Evolutionary conservation across 129 eudicot genomes (phyloP).

Genomic region (Gnaphalium uliginosum): DNA sequence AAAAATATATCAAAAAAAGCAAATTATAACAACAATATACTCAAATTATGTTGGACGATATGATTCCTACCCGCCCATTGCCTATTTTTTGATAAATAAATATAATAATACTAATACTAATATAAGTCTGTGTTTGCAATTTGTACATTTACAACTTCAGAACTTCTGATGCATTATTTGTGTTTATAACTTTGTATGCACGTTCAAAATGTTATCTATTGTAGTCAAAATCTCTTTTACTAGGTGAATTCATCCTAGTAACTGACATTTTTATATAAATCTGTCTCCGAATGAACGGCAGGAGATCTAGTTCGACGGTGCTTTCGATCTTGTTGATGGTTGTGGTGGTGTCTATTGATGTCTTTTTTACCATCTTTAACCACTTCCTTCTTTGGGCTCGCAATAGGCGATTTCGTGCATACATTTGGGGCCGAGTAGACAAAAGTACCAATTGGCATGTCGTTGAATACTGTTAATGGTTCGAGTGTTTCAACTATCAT

Average conservation of each 20-base stretch:
- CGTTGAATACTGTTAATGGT: conserved; percentile 49
- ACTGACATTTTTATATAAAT: conserved; percentile 28
- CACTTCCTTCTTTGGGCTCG: conserved; percentile 23
- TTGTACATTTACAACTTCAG: conserved; percentile 28
- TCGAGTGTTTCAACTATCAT: conserved; percentile 53
- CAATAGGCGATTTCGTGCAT: conserved; percentile 17
- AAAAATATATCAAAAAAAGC: no score
- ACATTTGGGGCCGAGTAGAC: conserved; percentile 60
- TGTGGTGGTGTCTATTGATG: conserved; percentile 34
- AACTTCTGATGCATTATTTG: conserved; percentile 12
- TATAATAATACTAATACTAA: not conserved
- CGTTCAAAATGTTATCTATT: conserved; percentile 4
- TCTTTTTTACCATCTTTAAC: conserved; percentile 31
- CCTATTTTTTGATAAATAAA: no score
- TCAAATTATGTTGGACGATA: no score
- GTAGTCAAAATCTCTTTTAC: not conserved
- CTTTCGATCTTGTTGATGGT: conserved; percentile 38
- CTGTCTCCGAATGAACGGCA: conserved; percentile 29
- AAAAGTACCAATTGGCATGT: conserved; percentile 50
- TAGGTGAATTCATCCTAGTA: conserved; percentile 9
- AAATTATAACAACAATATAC: no score
- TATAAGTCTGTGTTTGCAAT: not conserved
- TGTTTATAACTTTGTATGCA: conserved; percentile 3
- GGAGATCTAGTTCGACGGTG: conserved; percentile 44
- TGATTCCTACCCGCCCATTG: no score